Base-by-base conservation (phyloP, 164 flowering plant genomes). In the Aristolochia fimbriata region DNA sequence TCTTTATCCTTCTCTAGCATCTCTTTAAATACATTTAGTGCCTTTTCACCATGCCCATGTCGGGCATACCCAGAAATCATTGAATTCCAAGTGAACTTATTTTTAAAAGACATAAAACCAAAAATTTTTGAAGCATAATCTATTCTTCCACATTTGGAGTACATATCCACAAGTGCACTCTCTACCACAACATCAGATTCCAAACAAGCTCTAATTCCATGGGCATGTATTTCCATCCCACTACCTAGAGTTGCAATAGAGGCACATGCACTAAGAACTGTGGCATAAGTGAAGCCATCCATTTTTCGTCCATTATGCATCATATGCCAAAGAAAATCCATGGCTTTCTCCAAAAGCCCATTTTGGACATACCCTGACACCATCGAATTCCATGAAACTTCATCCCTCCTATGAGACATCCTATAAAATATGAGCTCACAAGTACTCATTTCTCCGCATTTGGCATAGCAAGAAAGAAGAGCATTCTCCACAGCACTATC, bases 231-330 rank as follows among this genome's bases (percentile, higher is more conserved):
- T 70, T 92, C 93, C 96, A 87, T 87, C 41, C 96, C 98, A 61
- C 81, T 86, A 64, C 81, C 87, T 60, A 89, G 65, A 46, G 96
- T 81, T 57, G 97, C 91, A 57, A 83, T 78, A 2, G 91, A 84
- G 30, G 98, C 96, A 78, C 96, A 89, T 47, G 96, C 98, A 76
- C 98, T 87, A 7, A 92, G 87, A 71, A 86, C 85, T 20, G 94
- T 83, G 59, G 98, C 90, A 66, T 81, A 81, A 27, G 88, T 85
- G 77, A 85, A 89, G 62, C 70, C 59, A 65, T 92, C 96, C 61
- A 87, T 55, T 70, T 63, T 77, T 61, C 77, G 80, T 62, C 91
- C 91, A 57, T 69, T 80, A 48, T 78, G 96, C 83, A 82, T 69
- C 93, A 87, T 79, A 49, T 68, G 69, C 90, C 86, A 80, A 21